phyloP scores from a whole-genome alignment of 768 basidiomycete species.

The Crassisporium funariophilum region DNA sequence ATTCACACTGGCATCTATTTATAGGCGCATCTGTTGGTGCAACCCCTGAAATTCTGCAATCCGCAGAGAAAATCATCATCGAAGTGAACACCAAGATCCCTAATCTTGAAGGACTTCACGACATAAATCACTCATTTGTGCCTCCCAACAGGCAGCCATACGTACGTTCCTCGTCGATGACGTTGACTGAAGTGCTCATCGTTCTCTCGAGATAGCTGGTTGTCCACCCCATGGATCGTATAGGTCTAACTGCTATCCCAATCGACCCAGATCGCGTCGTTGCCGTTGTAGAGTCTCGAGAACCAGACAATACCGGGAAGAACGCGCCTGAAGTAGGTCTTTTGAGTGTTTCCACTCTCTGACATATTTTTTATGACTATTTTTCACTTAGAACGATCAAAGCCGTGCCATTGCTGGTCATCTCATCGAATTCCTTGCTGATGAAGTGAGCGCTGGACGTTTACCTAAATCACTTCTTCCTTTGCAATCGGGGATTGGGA shows the following conservation, averaged over 20 bases:
- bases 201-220: no score
- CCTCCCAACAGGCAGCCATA: conserved; percentile 48
- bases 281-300: conserved; percentile 41
- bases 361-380: neutral
- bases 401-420: conserved; percentile 44
- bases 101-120: conserved; percentile 49
- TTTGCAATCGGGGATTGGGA: conserved; percentile 50
- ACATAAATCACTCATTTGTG: conserved; percentile 46
- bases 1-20: no score
- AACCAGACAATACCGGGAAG: conserved; percentile 47
- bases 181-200: conserved; percentile 10
- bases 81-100: conserved; percentile 52
- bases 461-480: conserved; percentile 45
- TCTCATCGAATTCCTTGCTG: conserved; percentile 45
- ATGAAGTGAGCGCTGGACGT: conserved; percentile 43
- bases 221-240: conserved; percentile 45
- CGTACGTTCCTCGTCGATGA: conserved; percentile 23
- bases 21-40: conserved; percentile 50
- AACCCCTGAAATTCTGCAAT: conserved; percentile 49
- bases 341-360: neutral
- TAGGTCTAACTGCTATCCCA: conserved; percentile 45
- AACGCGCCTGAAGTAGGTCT: conserved; percentile 44
- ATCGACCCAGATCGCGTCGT: conserved; percentile 52
- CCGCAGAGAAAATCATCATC: conserved; percentile 50
- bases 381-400: conserved; percentile 35